These are phyloP conservation scores for Sphagnum contortum DNA, from an alignment of 225 moss, liverwort and hornwort genomes.

Conservation along the genomic window DNA sequence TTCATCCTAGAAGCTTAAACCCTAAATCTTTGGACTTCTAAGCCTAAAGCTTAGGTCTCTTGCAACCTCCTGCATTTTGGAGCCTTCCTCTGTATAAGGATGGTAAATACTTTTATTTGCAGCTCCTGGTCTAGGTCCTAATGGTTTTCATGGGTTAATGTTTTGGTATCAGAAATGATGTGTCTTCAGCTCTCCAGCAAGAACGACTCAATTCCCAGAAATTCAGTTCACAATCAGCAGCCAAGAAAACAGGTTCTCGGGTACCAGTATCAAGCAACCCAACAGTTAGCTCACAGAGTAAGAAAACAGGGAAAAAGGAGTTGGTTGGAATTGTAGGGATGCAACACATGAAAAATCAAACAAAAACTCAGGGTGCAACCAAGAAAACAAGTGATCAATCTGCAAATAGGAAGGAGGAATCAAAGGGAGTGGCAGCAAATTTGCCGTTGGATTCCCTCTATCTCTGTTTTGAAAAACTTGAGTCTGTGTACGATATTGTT, in stretches of 20 bases:
- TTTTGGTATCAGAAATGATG: constrained; percentile 19
- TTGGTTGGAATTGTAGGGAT: constrained; percentile 11
- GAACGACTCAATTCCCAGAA: constrained; percentile 8
- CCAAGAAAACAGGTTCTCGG: constrained; percentile 8
- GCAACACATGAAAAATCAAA: constrained; percentile 5
- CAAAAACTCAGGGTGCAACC: not conserved
- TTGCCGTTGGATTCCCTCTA: constrained; percentile 67
- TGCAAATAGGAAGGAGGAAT: constrained; percentile 12
- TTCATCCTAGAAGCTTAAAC: not conserved
- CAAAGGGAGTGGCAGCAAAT: constrained; percentile 24
- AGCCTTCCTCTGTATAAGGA: too few species aligned
- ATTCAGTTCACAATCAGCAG: constrained; percentile 5
- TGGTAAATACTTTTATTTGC: too few species aligned
- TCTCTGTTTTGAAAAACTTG: constrained; percentile 64
- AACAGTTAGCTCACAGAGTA: constrained; percentile 27
- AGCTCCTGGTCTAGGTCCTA: too few species aligned
- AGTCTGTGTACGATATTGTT: constrained; percentile 71
- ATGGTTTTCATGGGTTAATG: not conserved
- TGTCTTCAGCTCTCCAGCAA: constrained; percentile 6
- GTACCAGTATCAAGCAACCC: constrained; percentile 14
- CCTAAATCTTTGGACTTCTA: too few species aligned
- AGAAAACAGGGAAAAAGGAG: constrained; percentile 25
- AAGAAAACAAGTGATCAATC: constrained; percentile 7
- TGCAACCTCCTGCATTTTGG: too few species aligned
- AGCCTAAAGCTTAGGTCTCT: too few species aligned